Conservation (phyloP, 257 asterid genomes). For the Euphrasia confusa region DNA sequence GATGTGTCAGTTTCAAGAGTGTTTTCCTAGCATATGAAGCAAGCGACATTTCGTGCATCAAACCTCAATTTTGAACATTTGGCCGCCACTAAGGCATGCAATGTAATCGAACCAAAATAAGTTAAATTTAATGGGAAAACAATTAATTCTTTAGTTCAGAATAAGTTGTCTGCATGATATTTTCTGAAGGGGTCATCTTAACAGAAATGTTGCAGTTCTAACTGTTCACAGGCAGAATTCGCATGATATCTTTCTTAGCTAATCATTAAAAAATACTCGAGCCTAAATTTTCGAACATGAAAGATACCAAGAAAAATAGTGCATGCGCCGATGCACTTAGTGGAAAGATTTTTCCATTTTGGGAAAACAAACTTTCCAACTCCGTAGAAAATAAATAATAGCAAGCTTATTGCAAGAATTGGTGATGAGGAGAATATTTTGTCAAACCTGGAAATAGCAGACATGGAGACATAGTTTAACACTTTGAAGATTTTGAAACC, state of each 20-base stretch:
- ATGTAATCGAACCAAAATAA: too few species aligned
- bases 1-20: constrained; percentile 67
- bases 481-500: constrained; percentile 76
- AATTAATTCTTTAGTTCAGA: constrained; percentile 14
- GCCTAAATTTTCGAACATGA: background rate
- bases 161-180: too few species aligned
- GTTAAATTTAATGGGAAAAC: constrained; percentile 16
- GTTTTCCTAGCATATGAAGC: constrained; percentile 63
- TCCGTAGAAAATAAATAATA: background rate
- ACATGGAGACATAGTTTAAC: constrained; percentile 52
- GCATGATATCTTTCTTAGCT: too few species aligned
- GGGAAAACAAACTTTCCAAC: too few species aligned
- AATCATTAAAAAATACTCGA: background rate
- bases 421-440: background rate
- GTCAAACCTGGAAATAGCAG: constrained; percentile 64
- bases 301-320: background rate
- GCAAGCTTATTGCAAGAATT: background rate
- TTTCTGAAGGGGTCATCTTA: too few species aligned
- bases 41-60: constrained; percentile 57
- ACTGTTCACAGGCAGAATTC: background rate
- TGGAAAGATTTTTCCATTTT: background rate
- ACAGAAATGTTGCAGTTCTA: too few species aligned
- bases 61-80: constrained; percentile 27
- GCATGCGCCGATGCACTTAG: background rate
- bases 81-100: too few species aligned